Evolutionary conservation across 352 stramenopile species (phyloP), one percentile per base, ranked within the genome.

Genomic region (Phytophthora ramorum): DNA sequence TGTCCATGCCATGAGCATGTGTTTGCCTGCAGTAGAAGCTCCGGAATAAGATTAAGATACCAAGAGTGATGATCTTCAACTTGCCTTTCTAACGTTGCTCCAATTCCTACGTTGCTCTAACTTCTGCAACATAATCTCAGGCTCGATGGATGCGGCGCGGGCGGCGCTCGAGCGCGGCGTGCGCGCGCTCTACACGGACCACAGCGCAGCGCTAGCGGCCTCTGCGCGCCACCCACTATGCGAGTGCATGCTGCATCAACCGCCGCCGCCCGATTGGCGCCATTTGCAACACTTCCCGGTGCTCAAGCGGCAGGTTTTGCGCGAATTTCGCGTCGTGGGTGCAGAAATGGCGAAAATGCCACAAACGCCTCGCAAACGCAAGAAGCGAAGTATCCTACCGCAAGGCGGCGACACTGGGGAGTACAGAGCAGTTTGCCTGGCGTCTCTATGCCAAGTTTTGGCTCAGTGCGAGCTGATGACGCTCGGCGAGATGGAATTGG

Each of bases 281-380:
- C 41, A 72, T 41, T 43, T 86, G 54, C 58, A 16, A 9, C 79
- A 66, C 3, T 78, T 72, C 53, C 75, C 79, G 1, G 79, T 88
- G 52, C 76, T 88, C 38, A 83, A 79, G 59, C 76, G 75, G 19
- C 63, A 83, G 17, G 60, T 88, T 35, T 71, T 88, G 47, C 37
- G 30, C 8, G 57, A 73, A 26, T 88, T 78, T 51, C 38, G 49
- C 8, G 45, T 55, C 9, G 58, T 68, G 8, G 63, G 62, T 1
- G 19, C 9, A 16, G 65, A 68, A 53, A 59, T 53, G 57, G 59
- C 26, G 34, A 78, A 63, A 46, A 40, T 35, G 45, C 61, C 66
- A 3, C 60, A 58, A 76, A 75, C 62, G 28, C 68, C 70, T 35
- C 64, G 49, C 19, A 73, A 79, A 49, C 37, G 61, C 6, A 68